These are phyloP conservation scores for Puccinia sorghi DNA, from an alignment of 1,284 basidiomycete genomes.

Conservation along the genomic window DNA sequence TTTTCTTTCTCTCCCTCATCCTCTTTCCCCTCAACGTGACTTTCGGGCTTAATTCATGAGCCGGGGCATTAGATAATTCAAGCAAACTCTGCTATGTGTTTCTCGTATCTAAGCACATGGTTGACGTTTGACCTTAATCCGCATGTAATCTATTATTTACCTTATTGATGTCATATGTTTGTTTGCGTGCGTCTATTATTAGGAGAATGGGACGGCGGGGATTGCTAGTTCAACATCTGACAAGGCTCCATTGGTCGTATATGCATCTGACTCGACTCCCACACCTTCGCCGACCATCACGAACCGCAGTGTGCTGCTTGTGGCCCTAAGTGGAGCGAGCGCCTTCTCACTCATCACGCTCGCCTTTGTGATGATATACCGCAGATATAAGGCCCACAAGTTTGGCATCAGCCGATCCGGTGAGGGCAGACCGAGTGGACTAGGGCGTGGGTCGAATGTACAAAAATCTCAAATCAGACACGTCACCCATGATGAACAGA, in stretches of 20 bases:
- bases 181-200: no score
- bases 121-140: neutral
- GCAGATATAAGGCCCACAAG: constrained; percentile 17
- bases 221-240: neutral
- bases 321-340: neutral
- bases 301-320: neutral
- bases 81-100: no score
- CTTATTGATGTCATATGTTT: neutral
- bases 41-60: no score
- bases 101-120: neutral
- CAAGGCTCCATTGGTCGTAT: constrained; percentile 12
- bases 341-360: constrained; percentile 13
- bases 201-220: neutral
- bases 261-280: constrained; percentile 19
- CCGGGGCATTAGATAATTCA: neutral
- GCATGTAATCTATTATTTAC: neutral
- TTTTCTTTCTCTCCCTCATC: neutral
- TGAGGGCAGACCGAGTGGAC: neutral
- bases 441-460: neutral
- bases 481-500: constrained; percentile 29
- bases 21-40: neutral
- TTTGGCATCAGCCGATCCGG: neutral
- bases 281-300: neutral
- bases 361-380: constrained; percentile 13
- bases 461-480: constrained; percentile 18